These are phyloP conservation scores for Amaranthus tricolor DNA, from an alignment of 179 eudicot species.

Conservation along the genomic window DNA sequence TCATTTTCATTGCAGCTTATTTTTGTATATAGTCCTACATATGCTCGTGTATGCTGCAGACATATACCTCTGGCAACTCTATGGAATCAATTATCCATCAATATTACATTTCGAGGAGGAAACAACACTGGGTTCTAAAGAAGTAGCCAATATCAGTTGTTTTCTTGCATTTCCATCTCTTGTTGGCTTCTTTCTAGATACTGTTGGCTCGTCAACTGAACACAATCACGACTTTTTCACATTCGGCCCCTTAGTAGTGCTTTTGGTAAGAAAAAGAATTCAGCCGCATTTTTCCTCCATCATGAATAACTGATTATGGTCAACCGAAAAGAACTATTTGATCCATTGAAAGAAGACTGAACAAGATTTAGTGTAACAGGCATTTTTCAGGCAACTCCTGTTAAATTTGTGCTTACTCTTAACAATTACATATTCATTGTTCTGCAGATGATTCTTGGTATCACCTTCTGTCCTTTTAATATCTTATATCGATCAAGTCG, in stretches of 20 bases:
- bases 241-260: slow-evolving; percentile 49
- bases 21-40: slow-evolving; percentile 58
- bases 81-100: slow-evolving; percentile 41
- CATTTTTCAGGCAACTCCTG: too few species aligned
- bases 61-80: slow-evolving; percentile 66
- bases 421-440: slow-evolving; percentile 13
- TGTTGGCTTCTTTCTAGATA: slow-evolving; percentile 48
- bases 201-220: slow-evolving; percentile 33
- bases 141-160: slow-evolving; percentile 51
- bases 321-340: neutral
- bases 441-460: slow-evolving; percentile 44
- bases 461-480: slow-evolving; percentile 60
- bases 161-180: slow-evolving; percentile 52
- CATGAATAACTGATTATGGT: too few species aligned
- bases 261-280: slow-evolving; percentile 36
- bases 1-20: slow-evolving; percentile 50
- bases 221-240: slow-evolving; percentile 36
- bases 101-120: slow-evolving; percentile 65
- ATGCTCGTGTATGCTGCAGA: slow-evolving; percentile 67
- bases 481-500: slow-evolving; percentile 65
- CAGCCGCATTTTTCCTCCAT: neutral
- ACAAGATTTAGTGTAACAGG: neutral
- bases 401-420: neutral
- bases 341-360: slow-evolving; percentile 1
- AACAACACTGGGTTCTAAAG: slow-evolving; percentile 49